Percentiles rank a stretch among this genome's conserved stretches.
Evolutionary conservation across 2,329 filamentous ascomycete genomes (phyloP).

Genomic region (Paracorniculantispora psalliotae): DNA sequence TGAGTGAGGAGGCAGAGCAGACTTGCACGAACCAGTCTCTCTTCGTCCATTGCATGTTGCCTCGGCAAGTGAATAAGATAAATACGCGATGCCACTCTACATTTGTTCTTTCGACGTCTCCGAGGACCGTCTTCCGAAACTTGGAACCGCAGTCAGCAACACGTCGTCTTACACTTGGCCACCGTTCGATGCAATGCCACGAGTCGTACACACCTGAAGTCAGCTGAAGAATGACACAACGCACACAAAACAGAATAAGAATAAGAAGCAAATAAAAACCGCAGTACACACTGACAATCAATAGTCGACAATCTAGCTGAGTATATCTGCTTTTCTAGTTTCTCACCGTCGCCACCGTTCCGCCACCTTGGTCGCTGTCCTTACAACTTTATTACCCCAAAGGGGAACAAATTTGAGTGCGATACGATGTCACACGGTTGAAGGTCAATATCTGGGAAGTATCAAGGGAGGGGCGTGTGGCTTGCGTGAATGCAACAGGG

Average conservation of each 20-base stretch:
- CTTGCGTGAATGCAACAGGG: not conserved
- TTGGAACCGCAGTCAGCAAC: not conserved
- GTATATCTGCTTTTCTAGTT: not conserved
- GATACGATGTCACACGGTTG: slow-evolving; percentile 5
- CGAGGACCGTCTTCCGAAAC: not conserved
- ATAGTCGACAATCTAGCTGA: not conserved
- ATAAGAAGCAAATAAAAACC: not conserved
- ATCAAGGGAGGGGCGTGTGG: not conserved
- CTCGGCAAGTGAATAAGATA: not conserved
- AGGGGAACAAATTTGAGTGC: not conserved
- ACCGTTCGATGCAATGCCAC: not conserved
- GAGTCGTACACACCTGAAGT: not conserved
- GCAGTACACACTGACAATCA: not conserved
- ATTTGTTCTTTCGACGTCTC: not conserved
- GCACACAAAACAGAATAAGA: not conserved
- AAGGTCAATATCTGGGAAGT: not conserved
- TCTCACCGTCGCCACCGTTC: not conserved
- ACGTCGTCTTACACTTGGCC: not conserved
- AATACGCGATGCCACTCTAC: not conserved
- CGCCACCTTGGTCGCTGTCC: not conserved
- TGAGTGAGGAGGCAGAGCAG: not conserved
- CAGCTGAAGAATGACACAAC: not conserved
- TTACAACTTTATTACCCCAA: not conserved
- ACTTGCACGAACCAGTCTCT: not conserved
- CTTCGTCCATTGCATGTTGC: not conserved